phyloP scores from a whole-genome alignment of 2,329 filamentous ascomycete species.

The Pseudogymnoascus sp. region DNA sequence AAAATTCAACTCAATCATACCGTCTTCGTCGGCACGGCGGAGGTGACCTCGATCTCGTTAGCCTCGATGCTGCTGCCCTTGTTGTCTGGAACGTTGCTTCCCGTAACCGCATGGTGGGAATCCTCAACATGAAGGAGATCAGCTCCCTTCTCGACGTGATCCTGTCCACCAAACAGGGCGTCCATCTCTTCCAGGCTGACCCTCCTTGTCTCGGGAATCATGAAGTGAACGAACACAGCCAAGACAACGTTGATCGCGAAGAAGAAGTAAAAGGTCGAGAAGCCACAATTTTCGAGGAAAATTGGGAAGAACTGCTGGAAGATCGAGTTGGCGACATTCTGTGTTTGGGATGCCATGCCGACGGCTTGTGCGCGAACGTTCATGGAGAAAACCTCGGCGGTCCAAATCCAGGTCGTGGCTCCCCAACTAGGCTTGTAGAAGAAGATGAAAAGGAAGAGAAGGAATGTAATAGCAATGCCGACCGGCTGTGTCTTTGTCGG shows the following conservation, averaged over 20 bases:
- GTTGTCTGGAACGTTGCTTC: background rate
- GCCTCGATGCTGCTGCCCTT: background rate
- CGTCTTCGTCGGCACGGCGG: conserved; percentile 1
- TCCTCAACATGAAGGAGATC: conserved; percentile 22
- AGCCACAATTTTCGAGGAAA: conserved; percentile 50
- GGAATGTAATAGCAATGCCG: conserved; percentile 60
- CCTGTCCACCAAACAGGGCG: conserved; percentile 38
- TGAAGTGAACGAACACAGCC: conserved; percentile 42
- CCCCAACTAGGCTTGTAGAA: conserved; percentile 66
- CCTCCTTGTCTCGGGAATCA: conserved; percentile 48
- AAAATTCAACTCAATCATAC: background rate
- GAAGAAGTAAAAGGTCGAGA: conserved; percentile 42
- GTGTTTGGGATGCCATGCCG: conserved; percentile 51
- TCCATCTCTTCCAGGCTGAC: conserved; percentile 49
- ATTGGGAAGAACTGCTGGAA: conserved; percentile 65
- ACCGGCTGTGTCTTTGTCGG: conserved; percentile 53
- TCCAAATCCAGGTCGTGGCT: conserved; percentile 65
- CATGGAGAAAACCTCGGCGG: conserved; percentile 61
- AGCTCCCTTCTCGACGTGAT: conserved; percentile 26
- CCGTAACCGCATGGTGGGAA: conserved; percentile 17
- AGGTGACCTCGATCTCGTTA: background rate
- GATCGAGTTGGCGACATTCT: conserved; percentile 58
- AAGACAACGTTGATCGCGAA: conserved; percentile 40
- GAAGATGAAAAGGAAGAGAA: conserved; percentile 58
- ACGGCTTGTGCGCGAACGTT: conserved; percentile 65